These are phyloP conservation scores for Colletotrichum sp. DNA, from an alignment of 2,329 filamentous ascomycete species.

Conservation along the genomic window DNA sequence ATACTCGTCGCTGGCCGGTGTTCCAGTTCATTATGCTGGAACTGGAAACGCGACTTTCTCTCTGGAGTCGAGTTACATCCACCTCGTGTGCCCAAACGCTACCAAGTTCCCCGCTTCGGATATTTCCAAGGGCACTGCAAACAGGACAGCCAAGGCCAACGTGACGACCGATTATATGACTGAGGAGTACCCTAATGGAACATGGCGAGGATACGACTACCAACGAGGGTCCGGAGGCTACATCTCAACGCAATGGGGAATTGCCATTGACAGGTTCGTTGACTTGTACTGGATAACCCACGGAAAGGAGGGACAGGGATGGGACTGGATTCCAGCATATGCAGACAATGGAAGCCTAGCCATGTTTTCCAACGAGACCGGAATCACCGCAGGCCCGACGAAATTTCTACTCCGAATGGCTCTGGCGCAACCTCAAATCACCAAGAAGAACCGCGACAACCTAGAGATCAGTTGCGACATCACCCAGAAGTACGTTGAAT, in stretches of 20 bases:
- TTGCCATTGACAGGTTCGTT: neutral
- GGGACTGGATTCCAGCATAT: neutral
- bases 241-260: neutral
- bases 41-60: neutral
- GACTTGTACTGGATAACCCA: neutral
- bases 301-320: neutral
- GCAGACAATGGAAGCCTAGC: rapidly evolving
- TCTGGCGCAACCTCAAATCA: neutral
- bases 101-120: neutral
- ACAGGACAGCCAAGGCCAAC: neutral
- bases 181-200: neutral
- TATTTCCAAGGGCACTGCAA: neutral
- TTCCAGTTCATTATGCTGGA: neutral
- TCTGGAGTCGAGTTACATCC: constrained; percentile 11
- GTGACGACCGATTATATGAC: neutral
- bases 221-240: neutral
- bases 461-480: neutral
- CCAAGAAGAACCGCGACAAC: neutral
- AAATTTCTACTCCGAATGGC: neutral
- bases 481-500: constrained; percentile 8
- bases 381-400: neutral
- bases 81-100: neutral
- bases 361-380: neutral
- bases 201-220: neutral
- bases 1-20: neutral